Evolutionary conservation across 345 rosid genomes (phyloP), one percentile per base, ranked within the genome.

Genomic region (Sisymbrium altissimum): DNA sequence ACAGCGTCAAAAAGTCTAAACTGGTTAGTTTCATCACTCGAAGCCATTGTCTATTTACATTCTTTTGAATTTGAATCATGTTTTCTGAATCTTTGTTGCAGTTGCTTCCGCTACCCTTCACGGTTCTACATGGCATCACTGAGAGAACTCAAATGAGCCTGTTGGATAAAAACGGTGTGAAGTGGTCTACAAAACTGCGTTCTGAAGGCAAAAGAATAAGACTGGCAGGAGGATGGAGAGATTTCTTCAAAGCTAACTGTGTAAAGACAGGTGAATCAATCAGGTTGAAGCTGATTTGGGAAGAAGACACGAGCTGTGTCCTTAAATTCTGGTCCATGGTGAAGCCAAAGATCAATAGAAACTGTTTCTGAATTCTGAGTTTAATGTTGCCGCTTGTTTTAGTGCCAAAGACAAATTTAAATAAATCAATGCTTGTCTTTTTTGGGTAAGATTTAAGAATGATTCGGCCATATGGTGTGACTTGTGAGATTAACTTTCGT

Each of bases 21-120:
- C 46, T 72, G 64, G 77, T 73, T 9, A 64, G 77, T 64, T 44
- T 72, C 32, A 39, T 50, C 23, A 39, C 50, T 52, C 1, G 9
- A 69, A 62, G n/a, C 5, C 7, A 19, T 39, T n/a, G 45, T 48
- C 36, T 11, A 35, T 44, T 30, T 13, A 32, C 38, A 33, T 6
- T 25, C 39, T 43, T 3, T 19, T 1, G 27, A 36, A 3, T 13
- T 12, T 50, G 35, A 67, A 53, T 38, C 72, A 27, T 3, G 29
- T 1, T 49, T 3, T 43, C 14, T 61, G 49, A 40, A 61, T 23
- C 19, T 55, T 55, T n/a, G 13, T 10, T 68, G 63, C 65, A 69
- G 73, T 6, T 2, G 57, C 55, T 69, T 56, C 73, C 64, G 0
- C 0, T 8, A 57, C 7, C 5, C 19, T 69, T 57, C 55, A 32